Conservation (phyloP, 1,284 basidiomycete species). For the Anthracocystis panici-leucophaei region DNA sequence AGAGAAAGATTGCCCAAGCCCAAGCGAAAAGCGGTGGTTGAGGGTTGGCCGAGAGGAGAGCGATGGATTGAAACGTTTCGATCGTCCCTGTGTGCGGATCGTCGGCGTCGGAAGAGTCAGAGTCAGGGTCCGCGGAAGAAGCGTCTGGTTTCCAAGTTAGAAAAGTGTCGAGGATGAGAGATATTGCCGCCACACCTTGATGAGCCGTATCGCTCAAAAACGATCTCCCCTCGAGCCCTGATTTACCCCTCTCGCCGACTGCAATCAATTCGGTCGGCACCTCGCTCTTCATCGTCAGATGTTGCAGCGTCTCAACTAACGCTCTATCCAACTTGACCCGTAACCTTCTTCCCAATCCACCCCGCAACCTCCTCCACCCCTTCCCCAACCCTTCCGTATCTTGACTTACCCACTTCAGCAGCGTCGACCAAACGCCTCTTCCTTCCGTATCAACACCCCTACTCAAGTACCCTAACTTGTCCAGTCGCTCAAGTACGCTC, state of each 20-base stretch:
- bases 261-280: slow-evolving; percentile 7
- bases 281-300: background rate
- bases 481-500: slow-evolving; percentile 22
- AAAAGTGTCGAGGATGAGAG: background rate
- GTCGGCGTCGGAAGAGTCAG: slow-evolving; percentile 3
- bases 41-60: slow-evolving; percentile 1
- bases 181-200: slow-evolving; percentile 14
- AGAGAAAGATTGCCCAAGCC: slow-evolving; percentile 17
- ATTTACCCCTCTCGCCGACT: slow-evolving; percentile 10
- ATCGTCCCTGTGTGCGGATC: background rate
- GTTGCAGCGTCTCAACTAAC: slow-evolving; percentile 22
- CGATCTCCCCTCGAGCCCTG: slow-evolving; percentile 18
- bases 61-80: background rate
- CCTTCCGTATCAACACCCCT: slow-evolving; percentile 11
- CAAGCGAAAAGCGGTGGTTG: slow-evolving; percentile 32
- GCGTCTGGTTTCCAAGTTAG: background rate
- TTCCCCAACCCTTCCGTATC: background rate
- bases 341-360: background rate
- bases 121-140: slow-evolving; percentile 4
- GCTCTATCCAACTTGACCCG: slow-evolving; percentile 8
- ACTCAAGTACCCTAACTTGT: slow-evolving; percentile 24
- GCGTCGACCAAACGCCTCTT: slow-evolving; percentile 15
- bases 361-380: background rate
- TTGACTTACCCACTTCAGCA: slow-evolving; percentile 1
- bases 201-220: slow-evolving; percentile 18